These are phyloP conservation scores for Malus orientalis DNA, from an alignment of 306 rosid genomes.

Conservation along the genomic window DNA sequence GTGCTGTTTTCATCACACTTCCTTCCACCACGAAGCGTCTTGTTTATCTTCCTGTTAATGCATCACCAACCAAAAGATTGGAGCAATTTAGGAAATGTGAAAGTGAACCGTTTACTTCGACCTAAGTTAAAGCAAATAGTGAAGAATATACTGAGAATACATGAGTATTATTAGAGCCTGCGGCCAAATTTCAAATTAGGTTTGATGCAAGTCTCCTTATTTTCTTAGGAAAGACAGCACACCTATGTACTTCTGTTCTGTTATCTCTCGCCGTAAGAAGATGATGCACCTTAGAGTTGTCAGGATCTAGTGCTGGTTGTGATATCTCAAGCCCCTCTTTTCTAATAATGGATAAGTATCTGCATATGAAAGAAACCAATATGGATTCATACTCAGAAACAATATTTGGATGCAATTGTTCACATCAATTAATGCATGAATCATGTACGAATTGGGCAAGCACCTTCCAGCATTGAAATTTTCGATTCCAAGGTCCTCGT, in stretches of 20 bases:
- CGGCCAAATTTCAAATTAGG: not conserved
- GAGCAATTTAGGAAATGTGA: not conserved
- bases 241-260: conserved; percentile 69
- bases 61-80: not conserved
- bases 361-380: conserved; percentile 3
- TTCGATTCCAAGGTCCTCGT: conserved; percentile 82
- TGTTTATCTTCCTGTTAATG: conserved; percentile 54
- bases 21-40: conserved; percentile 40
- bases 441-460: not conserved
- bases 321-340: conserved; percentile 85
- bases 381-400: conserved; percentile 50
- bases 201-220: not conserved
- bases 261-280: conserved; percentile 44
- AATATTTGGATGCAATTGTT: conserved; percentile 66
- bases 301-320: conserved; percentile 77
- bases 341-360: conserved; percentile 56
- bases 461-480: conserved; percentile 60
- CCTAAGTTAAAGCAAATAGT: not conserved
- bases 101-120: not conserved
- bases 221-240: not conserved
- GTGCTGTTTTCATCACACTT: conserved; percentile 56
- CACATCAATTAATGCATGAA: not conserved
- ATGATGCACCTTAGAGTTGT: conserved; percentile 70
- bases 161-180: not conserved
- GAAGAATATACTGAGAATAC: not conserved